Percentiles rank a stretch among this genome's conserved stretches.
Conservation (phyloP, 306 rosid species). For the Rubus idaeus region DNA sequence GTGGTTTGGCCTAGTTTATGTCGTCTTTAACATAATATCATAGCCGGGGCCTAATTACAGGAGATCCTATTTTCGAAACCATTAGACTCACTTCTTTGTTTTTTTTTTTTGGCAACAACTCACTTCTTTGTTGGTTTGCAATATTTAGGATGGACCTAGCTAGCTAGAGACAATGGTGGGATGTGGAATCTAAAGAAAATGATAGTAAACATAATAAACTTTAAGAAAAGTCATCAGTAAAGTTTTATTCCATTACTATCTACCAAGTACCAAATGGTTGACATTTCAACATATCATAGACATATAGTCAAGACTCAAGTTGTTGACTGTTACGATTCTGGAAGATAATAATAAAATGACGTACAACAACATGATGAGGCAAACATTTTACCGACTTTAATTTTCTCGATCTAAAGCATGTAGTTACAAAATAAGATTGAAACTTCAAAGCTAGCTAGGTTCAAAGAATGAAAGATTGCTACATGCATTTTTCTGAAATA, state of each 20-base stretch:
- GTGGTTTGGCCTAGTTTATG: not conserved
- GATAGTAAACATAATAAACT: not conserved
- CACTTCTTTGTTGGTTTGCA: not conserved
- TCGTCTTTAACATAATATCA: not conserved
- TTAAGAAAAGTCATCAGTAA: constrained; percentile 12
- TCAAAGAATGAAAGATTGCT: not conserved
- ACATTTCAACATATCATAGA: not conserved
- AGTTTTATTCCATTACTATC: constrained; percentile 1
- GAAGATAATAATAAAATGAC: not conserved
- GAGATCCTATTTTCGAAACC: not conserved
- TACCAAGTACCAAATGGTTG: constrained; percentile 1
- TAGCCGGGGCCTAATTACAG: not conserved
- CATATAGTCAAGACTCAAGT: not conserved
- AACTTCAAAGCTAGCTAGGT: no score
- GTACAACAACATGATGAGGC: constrained; percentile 6
- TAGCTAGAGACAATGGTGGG: not conserved
- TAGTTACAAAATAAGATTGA: not conserved
- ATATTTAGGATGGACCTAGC: not conserved
- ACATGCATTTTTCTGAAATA: not conserved
- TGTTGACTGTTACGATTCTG: not conserved
- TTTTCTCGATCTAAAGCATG: not conserved
- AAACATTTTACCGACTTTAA: not conserved
- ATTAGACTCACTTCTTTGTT: no score
- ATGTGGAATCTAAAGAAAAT: constrained; percentile 24
- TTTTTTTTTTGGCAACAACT: no score